Percentiles rank a stretch among this genome's conserved stretches.
Conservation (phyloP, 78 protist genomes). For the Dictyostelium purpureum region DNA sequence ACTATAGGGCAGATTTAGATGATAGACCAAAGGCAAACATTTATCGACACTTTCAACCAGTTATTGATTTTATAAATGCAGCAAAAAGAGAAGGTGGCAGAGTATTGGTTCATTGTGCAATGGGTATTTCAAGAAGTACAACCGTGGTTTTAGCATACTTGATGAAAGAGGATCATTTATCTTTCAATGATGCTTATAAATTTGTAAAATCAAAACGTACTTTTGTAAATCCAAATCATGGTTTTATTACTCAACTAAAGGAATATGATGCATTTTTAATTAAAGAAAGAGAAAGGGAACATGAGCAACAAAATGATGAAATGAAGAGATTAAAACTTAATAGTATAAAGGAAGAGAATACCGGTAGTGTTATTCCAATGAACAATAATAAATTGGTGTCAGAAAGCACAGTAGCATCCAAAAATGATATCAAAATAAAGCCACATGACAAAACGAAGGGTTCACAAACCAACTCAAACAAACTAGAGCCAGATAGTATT, state of each 20-base stretch:
- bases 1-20: conserved; percentile 56
- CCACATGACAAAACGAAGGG: too few relatives aligned
- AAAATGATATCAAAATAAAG: too few relatives aligned
- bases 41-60: background rate
- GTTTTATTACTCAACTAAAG: background rate
- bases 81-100: background rate
- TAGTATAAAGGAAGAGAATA: too few relatives aligned
- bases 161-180: background rate
- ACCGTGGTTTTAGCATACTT: conserved; percentile 45
- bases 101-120: conserved; percentile 69
- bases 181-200: background rate
- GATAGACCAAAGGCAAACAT: conserved; percentile 31
- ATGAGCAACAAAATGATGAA: background rate
- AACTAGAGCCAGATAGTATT: too few relatives aligned
- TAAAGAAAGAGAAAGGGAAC: background rate
- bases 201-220: conserved; percentile 14
- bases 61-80: background rate
- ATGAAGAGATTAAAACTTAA: background rate
- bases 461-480: too few relatives aligned
- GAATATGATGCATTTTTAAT: background rate
- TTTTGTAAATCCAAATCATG: conserved; percentile 20
- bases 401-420: too few relatives aligned
- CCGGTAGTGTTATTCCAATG: too few relatives aligned
- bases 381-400: too few relatives aligned
- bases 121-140: conserved; percentile 38